Base-by-base conservation (phyloP, 495 filamentous ascomycete species). In the Aspergillus conjunctus region DNA sequence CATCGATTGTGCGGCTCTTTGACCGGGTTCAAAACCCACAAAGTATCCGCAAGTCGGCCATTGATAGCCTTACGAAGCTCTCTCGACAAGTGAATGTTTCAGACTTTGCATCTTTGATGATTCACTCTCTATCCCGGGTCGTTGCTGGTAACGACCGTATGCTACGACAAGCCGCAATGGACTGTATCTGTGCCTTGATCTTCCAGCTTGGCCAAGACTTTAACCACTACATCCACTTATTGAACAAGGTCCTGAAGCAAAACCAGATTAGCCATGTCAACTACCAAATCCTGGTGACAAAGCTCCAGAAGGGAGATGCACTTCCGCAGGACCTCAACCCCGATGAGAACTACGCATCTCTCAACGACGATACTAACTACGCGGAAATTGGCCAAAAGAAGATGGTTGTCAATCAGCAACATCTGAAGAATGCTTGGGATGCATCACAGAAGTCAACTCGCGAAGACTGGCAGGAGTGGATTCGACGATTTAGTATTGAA, bases 401-500 rank as follows among this genome's bases (percentile, higher is more conserved):
- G 75, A 81, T 97, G 51, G 91, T 92, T 37, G 90, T 97, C 56
- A 99, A 98, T 65, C 92, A 97, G 54, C 91, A 97, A 66, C 94
- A 99, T 79, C 81, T 99, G 10, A 97, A 97, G 71, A 91, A 91
- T 61, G 94, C 95, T 1, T 99, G 95, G 94, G 95, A 98, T 65
- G 92, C 95, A 4, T 91, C 86, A 37, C 90, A 94, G 56, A 94
- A 96, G 70, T 96, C 94, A 17, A 99, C 94, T 2, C 87, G 90
- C 51, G 94, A 99, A 70, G 94, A 99, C 73, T 99, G 94, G 94
- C 90, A 95, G 62, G 94, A 99, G 73, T 99, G 94, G 94, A 96
- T 97, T 72, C 84, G 95, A 52, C 84, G 96, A 21, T 96, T 98
- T 71, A 97, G 93, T 66, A 91, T 97, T 18, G 96, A 97, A 64